Percentiles rank a stretch among this genome's conserved stretches.
Evolutionary conservation across 1,284 basidiomycete genomes (phyloP).

Genomic region (Takashimella tepidaria): DNA sequence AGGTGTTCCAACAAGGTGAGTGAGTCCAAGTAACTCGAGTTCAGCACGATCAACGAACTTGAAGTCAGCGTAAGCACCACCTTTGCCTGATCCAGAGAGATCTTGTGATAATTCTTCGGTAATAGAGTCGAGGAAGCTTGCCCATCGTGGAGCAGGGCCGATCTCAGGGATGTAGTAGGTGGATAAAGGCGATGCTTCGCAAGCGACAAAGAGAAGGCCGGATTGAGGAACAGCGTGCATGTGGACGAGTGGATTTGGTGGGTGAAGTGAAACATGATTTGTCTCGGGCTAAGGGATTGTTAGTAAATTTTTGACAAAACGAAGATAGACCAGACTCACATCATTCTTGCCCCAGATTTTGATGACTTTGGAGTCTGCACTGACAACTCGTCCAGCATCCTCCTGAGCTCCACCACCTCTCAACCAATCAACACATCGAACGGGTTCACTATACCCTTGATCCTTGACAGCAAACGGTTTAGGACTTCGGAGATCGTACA

Average conservation of each 20-base stretch:
- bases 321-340: conserved; percentile 52
- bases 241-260: conserved; percentile 80
- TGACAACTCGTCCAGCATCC: conserved; percentile 65
- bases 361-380: conserved; percentile 88
- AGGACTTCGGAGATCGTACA: conserved; percentile 88
- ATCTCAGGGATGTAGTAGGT: conserved; percentile 92
- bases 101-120: conserved; percentile 96
- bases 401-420: conserved; percentile 85
- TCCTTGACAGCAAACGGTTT: conserved; percentile 85
- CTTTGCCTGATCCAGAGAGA: conserved; percentile 45
- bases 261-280: conserved; percentile 90
- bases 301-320: conserved; percentile 8
- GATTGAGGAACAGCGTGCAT: conserved; percentile 80
- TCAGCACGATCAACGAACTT: conserved; percentile 92
- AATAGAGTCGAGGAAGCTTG: conserved; percentile 93
- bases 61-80: conserved; percentile 79
- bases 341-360: conserved; percentile 88
- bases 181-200: conserved; percentile 87
- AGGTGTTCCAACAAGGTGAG: conserved; percentile 88
- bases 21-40: conserved; percentile 78
- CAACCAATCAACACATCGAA: conserved; percentile 84
- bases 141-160: conserved; percentile 95
- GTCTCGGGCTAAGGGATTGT: conserved; percentile 59
- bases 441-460: conserved; percentile 91
- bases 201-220: conserved; percentile 80